Evolutionary conservation across 768 basidiomycete genomes (phyloP).

Genomic region (Asterophora lycoperdoides): DNA sequence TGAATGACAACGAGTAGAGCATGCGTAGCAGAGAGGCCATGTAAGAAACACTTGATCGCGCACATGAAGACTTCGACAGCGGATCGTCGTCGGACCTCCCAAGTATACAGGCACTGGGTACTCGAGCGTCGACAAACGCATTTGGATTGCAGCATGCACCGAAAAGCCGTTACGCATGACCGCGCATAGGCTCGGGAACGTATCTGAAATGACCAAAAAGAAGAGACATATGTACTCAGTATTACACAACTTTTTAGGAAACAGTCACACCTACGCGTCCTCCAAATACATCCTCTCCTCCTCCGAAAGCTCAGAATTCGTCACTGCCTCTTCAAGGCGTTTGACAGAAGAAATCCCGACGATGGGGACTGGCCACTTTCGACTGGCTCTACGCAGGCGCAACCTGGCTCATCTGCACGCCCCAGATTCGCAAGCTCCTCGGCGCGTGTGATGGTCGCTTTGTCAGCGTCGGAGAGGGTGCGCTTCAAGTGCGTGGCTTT

Average conservation of each 20-base stretch:
- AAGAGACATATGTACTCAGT: no score
- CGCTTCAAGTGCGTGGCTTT: constrained; percentile 16
- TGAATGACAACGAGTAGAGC: no score
- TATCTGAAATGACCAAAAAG: background rate
- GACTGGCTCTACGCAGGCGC: constrained; percentile 38
- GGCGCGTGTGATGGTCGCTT: constrained; percentile 32
- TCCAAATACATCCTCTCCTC: constrained; percentile 20
- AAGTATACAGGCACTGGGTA: no score
- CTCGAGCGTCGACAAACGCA: no score
- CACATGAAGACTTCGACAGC: no score
- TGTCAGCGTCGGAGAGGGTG: constrained; percentile 21
- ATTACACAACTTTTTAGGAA: no score
- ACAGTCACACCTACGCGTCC: background rate
- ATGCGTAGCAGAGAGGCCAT: no score
- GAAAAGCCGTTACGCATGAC: background rate
- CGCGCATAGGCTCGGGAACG: background rate
- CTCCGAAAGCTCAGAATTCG: constrained; percentile 26
- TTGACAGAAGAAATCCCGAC: constrained; percentile 20
- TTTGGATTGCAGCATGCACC: no score
- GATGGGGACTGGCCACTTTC: constrained; percentile 34
- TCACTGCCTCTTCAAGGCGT: constrained; percentile 14
- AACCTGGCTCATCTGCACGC: constrained; percentile 40
- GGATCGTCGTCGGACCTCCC: no score
- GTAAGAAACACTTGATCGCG: no score
- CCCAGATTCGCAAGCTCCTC: constrained; percentile 38